Evolutionary conservation across 2,329 filamentous ascomycete species (phyloP).

Genomic region (Alternaria sp.): DNA sequence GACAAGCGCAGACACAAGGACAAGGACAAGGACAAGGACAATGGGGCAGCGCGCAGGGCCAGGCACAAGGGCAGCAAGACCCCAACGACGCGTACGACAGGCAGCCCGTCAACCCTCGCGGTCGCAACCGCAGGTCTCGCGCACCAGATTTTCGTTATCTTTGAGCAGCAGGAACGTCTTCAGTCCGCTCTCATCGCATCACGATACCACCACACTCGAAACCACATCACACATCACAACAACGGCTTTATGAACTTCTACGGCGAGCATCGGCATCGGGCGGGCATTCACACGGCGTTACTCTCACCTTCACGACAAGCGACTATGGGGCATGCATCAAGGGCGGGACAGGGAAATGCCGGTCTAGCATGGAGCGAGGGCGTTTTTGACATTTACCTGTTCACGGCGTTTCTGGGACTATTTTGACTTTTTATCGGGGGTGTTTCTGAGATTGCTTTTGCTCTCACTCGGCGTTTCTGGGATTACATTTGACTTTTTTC

Average conservation of each 20-base stretch:
- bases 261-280: constrained; percentile 58
- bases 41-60: constrained; percentile 3
- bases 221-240: constrained; percentile 10
- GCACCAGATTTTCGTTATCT: constrained; percentile 73
- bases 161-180: background rate
- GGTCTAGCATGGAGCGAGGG: background rate
- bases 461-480: background rate
- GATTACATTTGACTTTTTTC: background rate
- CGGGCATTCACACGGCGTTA: background rate
- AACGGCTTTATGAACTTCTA: constrained; percentile 97
- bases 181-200: constrained; percentile 2
- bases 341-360: background rate
- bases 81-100: constrained; percentile 79
- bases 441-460: background rate
- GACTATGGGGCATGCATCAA: background rate
- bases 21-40: constrained; percentile 8
- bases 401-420: background rate
- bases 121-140: constrained; percentile 76
- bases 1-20: background rate
- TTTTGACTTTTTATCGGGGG: background rate
- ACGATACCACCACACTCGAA: constrained; percentile 1
- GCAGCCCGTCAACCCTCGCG: constrained; percentile 92
- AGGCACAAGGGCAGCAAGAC: constrained; percentile 5
- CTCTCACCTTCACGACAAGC: background rate
- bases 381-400: background rate